A percentile compares a stretch with the other conserved stretches of the same genome.
phyloP scores from a whole-genome alignment of 2,329 filamentous ascomycete species.

The Fusarium sp. region DNA sequence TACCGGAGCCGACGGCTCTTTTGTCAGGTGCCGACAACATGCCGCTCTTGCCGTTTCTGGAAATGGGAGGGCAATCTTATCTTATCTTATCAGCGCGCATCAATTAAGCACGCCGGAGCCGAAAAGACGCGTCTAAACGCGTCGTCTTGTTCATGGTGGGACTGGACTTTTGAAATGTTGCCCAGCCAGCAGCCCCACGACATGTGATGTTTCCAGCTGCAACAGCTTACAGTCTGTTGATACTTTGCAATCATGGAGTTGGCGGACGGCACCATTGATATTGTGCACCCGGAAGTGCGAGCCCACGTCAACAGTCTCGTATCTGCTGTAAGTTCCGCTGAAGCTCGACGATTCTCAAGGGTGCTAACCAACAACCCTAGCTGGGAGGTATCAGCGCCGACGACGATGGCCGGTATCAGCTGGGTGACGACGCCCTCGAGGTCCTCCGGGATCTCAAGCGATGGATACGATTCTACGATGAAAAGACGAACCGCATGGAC shows the following conservation, averaged over 20 bases:
- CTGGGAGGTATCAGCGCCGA: slow-evolving; percentile 83
- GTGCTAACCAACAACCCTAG: slow-evolving; percentile 55
- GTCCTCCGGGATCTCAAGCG: slow-evolving; percentile 91
- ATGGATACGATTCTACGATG: slow-evolving; percentile 95
- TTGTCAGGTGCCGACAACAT: slow-evolving; percentile 32
- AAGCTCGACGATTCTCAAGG: background rate
- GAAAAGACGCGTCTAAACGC: slow-evolving; percentile 37
- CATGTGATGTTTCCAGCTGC: slow-evolving; percentile 27
- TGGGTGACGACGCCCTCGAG: slow-evolving; percentile 91
- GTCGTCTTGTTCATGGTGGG: slow-evolving; percentile 22
- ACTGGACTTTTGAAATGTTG: slow-evolving; percentile 28
- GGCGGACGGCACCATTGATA: slow-evolving; percentile 60
- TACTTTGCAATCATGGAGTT: slow-evolving; percentile 59
- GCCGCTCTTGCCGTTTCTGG: background rate
- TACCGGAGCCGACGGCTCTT: slow-evolving; percentile 23
- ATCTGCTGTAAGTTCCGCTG: slow-evolving; percentile 73
- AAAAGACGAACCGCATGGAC: slow-evolving; percentile 91
- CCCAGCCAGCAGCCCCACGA: slow-evolving; percentile 31
- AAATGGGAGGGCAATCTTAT: background rate
- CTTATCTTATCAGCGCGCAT: slow-evolving; percentile 30
- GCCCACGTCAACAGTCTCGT: slow-evolving; percentile 93
- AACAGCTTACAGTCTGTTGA: slow-evolving; percentile 22
- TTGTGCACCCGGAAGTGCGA: slow-evolving; percentile 90
- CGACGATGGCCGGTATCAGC: slow-evolving; percentile 81
- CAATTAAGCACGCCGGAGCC: slow-evolving; percentile 31